Evolutionary conservation across 805 yeast genomes (phyloP), one percentile per base, ranked within the genome.

Genomic region (Yamadazyma tumulicola): DNA sequence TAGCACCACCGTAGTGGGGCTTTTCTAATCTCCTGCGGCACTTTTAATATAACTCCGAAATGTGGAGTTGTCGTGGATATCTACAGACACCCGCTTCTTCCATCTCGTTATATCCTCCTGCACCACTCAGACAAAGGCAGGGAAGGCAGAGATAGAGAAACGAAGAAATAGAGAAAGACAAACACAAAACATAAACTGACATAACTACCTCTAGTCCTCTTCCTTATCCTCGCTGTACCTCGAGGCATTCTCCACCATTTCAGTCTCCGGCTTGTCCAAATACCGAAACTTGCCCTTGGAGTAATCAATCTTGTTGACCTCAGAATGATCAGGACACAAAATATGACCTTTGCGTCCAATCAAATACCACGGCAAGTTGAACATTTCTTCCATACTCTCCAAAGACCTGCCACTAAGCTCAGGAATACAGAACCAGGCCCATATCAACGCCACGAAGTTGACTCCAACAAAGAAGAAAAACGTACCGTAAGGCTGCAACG

Each of bases 321-420:
- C 70, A 19, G 75, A 66, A 48, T 58, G 61, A 46, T 75, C 79
- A 21, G 79, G 79, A 40, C 75, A 70, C 42, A 75, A 59, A 42
- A 60, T 55, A 20, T 70, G 64, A 48, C 79, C 80, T 37, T 56
- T 66, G 56, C 81, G 64, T 29, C 81, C 81, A 43, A 76, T 61
- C 34, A 72, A 45, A 51, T 74, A 73, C 81, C 81, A 76, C 34
- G 80, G 81, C 46, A 72, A 60, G 48, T 53, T 59, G 59, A 74
- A 74, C 28, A 73, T 49, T 34, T 67, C 74, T 42, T 72, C 77
- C 73, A 74, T 69, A 38, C 65, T 54, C 49, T 74, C 79, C 55
- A 74, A 64, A 19, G 72, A 59, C 41, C 74, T 57, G n/a, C 76
- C 76, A 8, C 69, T 42, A 18, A 72, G 59, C 51, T 74, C 78